These are phyloP conservation scores for Ophiostoma pallidulum DNA, from an alignment of 2,329 filamentous ascomycete genomes.

Conservation along the genomic window DNA sequence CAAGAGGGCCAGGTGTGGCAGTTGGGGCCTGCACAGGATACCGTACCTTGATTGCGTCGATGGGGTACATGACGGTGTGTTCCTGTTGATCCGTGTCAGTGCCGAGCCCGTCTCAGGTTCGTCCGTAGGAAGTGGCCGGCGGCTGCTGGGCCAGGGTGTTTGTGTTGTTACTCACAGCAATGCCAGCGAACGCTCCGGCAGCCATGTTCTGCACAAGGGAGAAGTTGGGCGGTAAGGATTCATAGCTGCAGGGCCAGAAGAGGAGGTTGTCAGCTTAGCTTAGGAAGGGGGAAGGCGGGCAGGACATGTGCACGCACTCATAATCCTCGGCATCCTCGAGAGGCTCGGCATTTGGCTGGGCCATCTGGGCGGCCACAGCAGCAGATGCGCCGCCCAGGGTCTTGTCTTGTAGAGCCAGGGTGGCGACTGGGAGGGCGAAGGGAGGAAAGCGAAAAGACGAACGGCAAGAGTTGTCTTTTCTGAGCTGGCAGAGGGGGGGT, in stretches of 20 bases:
- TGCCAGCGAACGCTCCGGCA: conserved; percentile 92
- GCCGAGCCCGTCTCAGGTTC: not conserved
- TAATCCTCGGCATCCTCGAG: conserved; percentile 57
- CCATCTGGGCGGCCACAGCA: conserved; percentile 62
- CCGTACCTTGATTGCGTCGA: conserved; percentile 89
- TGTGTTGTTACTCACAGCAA: conserved; percentile 75
- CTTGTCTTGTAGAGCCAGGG: conserved; percentile 54
- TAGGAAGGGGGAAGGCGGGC: not conserved
- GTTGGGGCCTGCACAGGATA: not conserved
- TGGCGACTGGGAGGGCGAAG: conserved; percentile 31
- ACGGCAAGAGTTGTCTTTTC: not conserved
- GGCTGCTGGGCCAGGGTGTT: not conserved
- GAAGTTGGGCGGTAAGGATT: conserved; percentile 89
- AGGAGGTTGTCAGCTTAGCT: not conserved
- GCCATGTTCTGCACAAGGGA: conserved; percentile 90
- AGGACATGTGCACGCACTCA: conserved; percentile 42
- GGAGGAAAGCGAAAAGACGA: conserved; percentile 1
- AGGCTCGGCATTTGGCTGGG: conserved; percentile 55
- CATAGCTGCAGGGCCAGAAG: conserved; percentile 52
- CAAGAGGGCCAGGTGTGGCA: not conserved
- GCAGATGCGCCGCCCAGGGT: conserved; percentile 53
- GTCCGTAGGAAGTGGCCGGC: not conserved
- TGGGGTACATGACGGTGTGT: conserved; percentile 97
- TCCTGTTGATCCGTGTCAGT: conserved; percentile 47
- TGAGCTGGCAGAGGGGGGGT: too few species aligned